Conservation (phyloP, 23 red algal genomes). For the Gracilaria vermiculophylla region DNA sequence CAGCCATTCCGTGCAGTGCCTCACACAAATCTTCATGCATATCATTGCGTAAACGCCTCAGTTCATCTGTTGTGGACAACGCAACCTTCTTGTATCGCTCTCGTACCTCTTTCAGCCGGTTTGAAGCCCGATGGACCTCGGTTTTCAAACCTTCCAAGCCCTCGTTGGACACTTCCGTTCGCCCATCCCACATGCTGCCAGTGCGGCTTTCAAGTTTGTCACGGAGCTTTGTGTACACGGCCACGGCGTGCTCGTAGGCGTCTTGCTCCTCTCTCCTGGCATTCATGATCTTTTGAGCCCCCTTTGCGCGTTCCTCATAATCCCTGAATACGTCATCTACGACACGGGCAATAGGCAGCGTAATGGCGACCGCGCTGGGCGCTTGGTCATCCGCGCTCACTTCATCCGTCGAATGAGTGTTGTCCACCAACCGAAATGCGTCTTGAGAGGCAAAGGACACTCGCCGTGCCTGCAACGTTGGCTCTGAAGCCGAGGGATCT, state of each 20-base stretch:
- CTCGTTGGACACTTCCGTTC: background rate
- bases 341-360: conserved; percentile 2
- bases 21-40: conserved; percentile 66
- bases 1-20: conserved; percentile 6
- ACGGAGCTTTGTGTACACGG: conserved; percentile 67
- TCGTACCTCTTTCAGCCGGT: conserved; percentile 40
- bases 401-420: background rate
- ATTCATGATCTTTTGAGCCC: conserved; percentile 67
- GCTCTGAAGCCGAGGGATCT: background rate
- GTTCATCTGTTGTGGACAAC: conserved; percentile 54
- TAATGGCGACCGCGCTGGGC: background rate
- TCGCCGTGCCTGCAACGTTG: background rate
- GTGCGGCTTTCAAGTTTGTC: conserved; percentile 56
- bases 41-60: conserved; percentile 57
- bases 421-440: background rate
- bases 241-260: conserved; percentile 71
- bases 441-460: background rate
- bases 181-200: conserved; percentile 65
- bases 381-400: background rate
- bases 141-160: conserved; percentile 50
- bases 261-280: conserved; percentile 67
- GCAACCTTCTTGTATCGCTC: conserved; percentile 48
- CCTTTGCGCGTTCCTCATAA: conserved; percentile 57
- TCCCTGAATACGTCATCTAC: conserved; percentile 51
- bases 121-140: conserved; percentile 9